phyloP scores from a whole-genome alignment of 192 early-diverging fungal species.

The Entrophospora sp. region DNA sequence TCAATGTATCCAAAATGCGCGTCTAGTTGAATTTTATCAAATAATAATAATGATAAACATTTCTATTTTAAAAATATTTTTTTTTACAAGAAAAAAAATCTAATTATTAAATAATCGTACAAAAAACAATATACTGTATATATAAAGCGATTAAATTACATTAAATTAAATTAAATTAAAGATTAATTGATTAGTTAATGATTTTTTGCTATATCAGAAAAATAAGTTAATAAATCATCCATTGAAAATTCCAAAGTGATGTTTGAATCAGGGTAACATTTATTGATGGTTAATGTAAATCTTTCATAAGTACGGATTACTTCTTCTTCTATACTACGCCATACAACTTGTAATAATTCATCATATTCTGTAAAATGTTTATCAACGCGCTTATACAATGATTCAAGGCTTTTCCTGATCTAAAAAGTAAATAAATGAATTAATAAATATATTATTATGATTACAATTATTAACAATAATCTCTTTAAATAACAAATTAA shows the following conservation, averaged over 20 bases:
- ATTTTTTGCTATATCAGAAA: slow-evolving; percentile 56
- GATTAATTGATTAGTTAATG: too few species aligned
- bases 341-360: slow-evolving; percentile 79
- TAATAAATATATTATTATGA: background rate
- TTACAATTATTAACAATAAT: background rate
- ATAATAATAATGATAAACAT: too few species aligned
- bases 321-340: slow-evolving; percentile 86
- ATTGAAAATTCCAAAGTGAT: slow-evolving; percentile 81
- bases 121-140: too few species aligned
- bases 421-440: slow-evolving; percentile 17
- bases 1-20: too few species aligned
- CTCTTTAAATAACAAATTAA: slow-evolving; percentile 3
- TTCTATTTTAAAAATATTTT: too few species aligned
- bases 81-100: too few species aligned
- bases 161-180: too few species aligned
- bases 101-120: too few species aligned
- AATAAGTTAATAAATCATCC: slow-evolving; percentile 64
- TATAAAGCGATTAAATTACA: too few species aligned
- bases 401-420: slow-evolving; percentile 72
- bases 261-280: slow-evolving; percentile 80
- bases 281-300: slow-evolving; percentile 72
- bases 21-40: too few species aligned
- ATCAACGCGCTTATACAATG: slow-evolving; percentile 83
- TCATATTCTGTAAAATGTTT: slow-evolving; percentile 88
- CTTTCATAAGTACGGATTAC: slow-evolving; percentile 68